Conservation (phyloP, 129 eudicot species). For the Artemisia annua region DNA sequence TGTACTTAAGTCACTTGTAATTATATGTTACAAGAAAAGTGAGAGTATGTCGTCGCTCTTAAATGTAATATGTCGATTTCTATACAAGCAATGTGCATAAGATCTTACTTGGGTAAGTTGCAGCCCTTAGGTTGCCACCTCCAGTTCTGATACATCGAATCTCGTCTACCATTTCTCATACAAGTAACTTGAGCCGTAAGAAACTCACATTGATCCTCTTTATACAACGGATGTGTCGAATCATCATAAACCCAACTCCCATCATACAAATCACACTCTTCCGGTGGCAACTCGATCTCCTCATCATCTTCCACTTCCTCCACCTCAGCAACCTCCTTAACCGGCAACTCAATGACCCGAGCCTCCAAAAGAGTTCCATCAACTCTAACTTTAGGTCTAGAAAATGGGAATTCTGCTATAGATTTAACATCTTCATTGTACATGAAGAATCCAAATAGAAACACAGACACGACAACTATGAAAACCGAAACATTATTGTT, state of each 20-base stretch:
- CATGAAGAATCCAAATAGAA: constrained; percentile 79
- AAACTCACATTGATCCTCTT: constrained; percentile 80
- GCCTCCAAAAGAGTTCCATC: constrained; percentile 13
- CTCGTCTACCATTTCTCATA: constrained; percentile 81
- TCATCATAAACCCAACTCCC: constrained; percentile 92
- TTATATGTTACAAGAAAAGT: too few species aligned
- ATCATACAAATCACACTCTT: constrained; percentile 75
- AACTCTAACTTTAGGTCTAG: constrained; percentile 33
- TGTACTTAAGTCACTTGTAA: too few species aligned
- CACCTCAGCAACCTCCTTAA: constrained; percentile 15
- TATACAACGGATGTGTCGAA: constrained; percentile 71
- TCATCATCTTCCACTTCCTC: constrained; percentile 59
- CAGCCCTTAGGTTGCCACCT: constrained; percentile 95
- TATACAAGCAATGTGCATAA: not conserved
- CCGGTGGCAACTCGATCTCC: constrained; percentile 69
- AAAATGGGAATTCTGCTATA: constrained; percentile 81
- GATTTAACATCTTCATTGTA: constrained; percentile 93
- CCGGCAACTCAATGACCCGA: constrained; percentile 45
- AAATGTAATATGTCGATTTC: not conserved
- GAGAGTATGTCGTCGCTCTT: too few species aligned
- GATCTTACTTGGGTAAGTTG: constrained; percentile 79
- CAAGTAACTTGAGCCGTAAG: constrained; percentile 89
- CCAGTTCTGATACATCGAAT: constrained; percentile 86
- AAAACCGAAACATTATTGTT: constrained; percentile 61
- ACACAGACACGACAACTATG: constrained; percentile 67